Conservation (phyloP, 192 early-diverging fungal species). For the Gamsiella multidivaricata region DNA sequence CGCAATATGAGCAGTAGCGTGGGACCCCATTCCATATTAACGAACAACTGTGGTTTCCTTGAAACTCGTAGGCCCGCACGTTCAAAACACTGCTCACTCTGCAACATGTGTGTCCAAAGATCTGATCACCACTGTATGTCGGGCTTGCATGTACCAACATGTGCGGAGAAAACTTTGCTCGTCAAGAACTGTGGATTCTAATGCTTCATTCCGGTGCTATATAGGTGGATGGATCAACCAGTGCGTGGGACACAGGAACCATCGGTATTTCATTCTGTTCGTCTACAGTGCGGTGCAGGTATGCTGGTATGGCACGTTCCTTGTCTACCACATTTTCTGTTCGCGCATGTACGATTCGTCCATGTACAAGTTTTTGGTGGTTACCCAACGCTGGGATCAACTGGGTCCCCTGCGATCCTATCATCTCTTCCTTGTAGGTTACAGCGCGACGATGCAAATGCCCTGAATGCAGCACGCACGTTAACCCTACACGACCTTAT, state of each 20-base stretch:
- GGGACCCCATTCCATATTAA: too few species aligned
- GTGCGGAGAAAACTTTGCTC: not conserved
- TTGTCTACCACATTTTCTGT: slow-evolving; percentile 56
- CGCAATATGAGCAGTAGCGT: too few species aligned
- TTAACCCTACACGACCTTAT: too few species aligned
- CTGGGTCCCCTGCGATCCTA: slow-evolving; percentile 41
- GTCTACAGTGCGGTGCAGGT: slow-evolving; percentile 59
- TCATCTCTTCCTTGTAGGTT: slow-evolving; percentile 59
- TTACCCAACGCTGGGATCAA: slow-evolving; percentile 33
- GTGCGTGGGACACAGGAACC: slow-evolving; percentile 65
- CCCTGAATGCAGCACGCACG: not conserved
- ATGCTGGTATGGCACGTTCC: slow-evolving; percentile 61
- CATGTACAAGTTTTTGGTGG: slow-evolving; percentile 44
- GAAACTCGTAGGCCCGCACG: slow-evolving; percentile 57
- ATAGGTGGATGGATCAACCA: slow-evolving; percentile 63
- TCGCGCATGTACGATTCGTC: slow-evolving; percentile 43
- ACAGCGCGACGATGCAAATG: not conserved
- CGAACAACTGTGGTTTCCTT: too few species aligned
- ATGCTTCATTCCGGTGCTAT: not conserved
- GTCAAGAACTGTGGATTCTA: not conserved
- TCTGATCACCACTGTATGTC: slow-evolving; percentile 64
- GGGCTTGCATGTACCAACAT: not conserved
- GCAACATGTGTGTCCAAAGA: slow-evolving; percentile 61
- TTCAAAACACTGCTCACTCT: slow-evolving; percentile 68
- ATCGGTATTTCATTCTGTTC: slow-evolving; percentile 65